Conservation (phyloP, 2,329 filamentous ascomycete genomes). For the Colletotrichum orchidophilum region DNA sequence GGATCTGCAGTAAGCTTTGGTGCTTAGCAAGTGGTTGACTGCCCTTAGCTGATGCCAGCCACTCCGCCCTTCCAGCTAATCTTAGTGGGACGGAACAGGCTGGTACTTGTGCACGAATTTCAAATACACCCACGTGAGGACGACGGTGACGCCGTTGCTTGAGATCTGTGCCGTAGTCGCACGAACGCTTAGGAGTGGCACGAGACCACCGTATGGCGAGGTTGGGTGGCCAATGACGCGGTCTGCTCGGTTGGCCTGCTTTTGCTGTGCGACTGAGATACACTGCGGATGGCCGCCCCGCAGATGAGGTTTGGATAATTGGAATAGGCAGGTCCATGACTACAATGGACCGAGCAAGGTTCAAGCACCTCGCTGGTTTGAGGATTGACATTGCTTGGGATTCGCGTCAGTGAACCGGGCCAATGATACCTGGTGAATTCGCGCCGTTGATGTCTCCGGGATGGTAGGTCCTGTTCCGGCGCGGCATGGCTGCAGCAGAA, state of each 20-base stretch:
- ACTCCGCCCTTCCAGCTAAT: neutral
- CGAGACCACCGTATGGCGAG: neutral
- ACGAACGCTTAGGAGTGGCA: neutral
- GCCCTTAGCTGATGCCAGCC: neutral
- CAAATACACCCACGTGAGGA: neutral
- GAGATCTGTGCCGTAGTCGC: conserved; percentile 2
- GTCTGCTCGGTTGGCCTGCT: neutral
- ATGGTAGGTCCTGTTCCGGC: neutral
- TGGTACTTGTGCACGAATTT: neutral
- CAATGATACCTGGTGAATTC: neutral
- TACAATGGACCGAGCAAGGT: neutral
- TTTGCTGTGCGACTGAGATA: neutral
- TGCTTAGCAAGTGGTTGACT: neutral
- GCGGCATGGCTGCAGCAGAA: neutral
- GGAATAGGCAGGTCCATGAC: neutral
- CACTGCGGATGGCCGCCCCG: neutral
- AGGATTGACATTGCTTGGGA: no score
- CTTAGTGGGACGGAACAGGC: neutral
- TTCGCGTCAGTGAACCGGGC: neutral
- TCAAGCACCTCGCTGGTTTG: neutral
- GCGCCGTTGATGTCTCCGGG: neutral
- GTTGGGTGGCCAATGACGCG: neutral
- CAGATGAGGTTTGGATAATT: neutral
- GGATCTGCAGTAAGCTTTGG: neutral
- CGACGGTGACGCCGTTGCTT: conserved; percentile 10